A percentile compares a stretch with the other conserved stretches of the same genome.
phyloP scores from a whole-genome alignment of 2,329 filamentous ascomycete species.

The Myriosclerotinia curreyana region DNA sequence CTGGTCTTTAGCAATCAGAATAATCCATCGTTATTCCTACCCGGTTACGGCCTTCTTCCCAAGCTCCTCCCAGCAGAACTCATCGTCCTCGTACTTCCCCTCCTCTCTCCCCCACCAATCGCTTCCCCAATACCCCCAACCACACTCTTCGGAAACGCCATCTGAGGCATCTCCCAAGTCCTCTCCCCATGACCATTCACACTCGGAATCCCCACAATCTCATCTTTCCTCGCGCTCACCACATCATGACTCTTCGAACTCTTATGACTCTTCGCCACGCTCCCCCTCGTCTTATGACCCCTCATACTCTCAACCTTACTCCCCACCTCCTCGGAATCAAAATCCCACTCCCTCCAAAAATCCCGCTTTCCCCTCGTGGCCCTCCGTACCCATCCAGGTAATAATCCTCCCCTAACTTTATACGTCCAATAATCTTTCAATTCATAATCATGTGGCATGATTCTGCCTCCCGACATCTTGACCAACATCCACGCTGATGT shows the following conservation, averaged over 20 bases:
- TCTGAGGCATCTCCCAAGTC: conserved; percentile 28
- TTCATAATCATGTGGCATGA: conserved; percentile 71
- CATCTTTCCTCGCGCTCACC: neutral
- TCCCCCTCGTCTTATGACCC: conserved; percentile 24
- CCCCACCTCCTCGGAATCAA: conserved; percentile 28
- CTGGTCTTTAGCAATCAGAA: neutral
- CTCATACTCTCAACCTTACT: conserved; percentile 6
- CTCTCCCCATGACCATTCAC: conserved; percentile 22
- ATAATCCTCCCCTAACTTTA: conserved; percentile 68
- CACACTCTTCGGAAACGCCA: conserved; percentile 19
- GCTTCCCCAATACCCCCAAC: conserved; percentile 5
- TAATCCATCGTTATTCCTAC: neutral
- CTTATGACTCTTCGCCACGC: conserved; percentile 18
- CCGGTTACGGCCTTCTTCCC: conserved; percentile 4
- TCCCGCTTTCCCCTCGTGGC: conserved; percentile 31
- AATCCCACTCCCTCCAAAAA: conserved; percentile 34
- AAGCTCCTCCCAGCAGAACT: conserved; percentile 16
- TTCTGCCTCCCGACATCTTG: conserved; percentile 61
- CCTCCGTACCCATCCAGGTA: conserved; percentile 71
- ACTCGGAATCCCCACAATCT: neutral
- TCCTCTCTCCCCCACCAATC: conserved; percentile 19
- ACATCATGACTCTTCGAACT: conserved; percentile 20
- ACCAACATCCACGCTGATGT: conserved; percentile 66
- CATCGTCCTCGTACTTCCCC: conserved; percentile 9
- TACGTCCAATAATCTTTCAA: conserved; percentile 80